phyloP scores from a whole-genome alignment of 2,329 filamentous ascomycete species.

The Neofusicoccum parvum region DNA sequence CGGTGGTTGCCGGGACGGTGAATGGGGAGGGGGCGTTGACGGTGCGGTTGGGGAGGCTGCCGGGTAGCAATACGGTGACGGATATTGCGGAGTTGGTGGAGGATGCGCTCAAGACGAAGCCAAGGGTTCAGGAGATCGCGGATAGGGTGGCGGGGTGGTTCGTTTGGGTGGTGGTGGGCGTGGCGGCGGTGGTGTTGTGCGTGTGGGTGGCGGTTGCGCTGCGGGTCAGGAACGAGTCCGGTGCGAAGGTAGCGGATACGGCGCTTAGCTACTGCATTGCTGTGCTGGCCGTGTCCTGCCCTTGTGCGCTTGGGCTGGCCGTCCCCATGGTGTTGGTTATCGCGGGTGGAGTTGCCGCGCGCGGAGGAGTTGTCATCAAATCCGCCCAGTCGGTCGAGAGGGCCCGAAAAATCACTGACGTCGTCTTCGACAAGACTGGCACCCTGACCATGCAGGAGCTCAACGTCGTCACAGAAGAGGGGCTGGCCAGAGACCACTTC shows the following conservation, averaged over 20 bases:
- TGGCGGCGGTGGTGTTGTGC: constrained; percentile 56
- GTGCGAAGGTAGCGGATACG: constrained; percentile 48
- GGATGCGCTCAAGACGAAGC: constrained; percentile 67
- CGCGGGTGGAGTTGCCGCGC: constrained; percentile 66
- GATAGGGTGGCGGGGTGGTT: constrained; percentile 70
- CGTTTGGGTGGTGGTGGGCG: constrained; percentile 62
- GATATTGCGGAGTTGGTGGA: constrained; percentile 71
- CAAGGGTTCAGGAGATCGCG: constrained; percentile 67
- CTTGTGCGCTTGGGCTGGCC: constrained; percentile 74
- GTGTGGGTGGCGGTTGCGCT: constrained; percentile 65
- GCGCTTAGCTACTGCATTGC: constrained; percentile 74
- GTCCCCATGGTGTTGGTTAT: constrained; percentile 79
- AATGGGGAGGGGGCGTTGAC: background rate
- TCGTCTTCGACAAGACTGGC: constrained; percentile 81
- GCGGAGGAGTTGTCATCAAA: constrained; percentile 71
- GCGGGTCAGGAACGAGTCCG: constrained; percentile 26
- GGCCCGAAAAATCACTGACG: constrained; percentile 62
- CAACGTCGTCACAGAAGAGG: constrained; percentile 12
- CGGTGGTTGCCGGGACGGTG: background rate
- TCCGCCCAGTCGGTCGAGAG: constrained; percentile 65
- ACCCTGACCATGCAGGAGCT: constrained; percentile 59
- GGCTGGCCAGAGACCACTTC: constrained; percentile 27
- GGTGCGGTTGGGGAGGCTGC: background rate
- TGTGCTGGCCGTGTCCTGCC: constrained; percentile 74
- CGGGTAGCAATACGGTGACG: background rate